phyloP scores from a whole-genome alignment of 345 rosid species.

The Populus simonii region DNA sequence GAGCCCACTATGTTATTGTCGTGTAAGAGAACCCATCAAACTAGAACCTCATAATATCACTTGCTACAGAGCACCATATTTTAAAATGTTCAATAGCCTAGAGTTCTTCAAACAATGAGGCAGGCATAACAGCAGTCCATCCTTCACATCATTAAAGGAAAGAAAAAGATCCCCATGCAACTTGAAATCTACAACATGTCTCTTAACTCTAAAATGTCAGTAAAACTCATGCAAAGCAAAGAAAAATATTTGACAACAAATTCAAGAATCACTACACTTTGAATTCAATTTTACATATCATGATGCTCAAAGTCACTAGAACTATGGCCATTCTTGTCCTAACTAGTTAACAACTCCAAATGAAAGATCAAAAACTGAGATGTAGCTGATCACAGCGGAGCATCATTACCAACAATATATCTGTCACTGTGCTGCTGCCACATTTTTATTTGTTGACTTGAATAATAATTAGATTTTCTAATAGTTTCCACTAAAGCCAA shows the following conservation, averaged over 20 bases:
- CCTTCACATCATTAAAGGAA: not conserved
- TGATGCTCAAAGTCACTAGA: not conserved
- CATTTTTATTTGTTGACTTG: not conserved
- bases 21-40: not conserved
- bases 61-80: not conserved
- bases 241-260: not conserved
- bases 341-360: not conserved
- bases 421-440: not conserved
- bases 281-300: not conserved
- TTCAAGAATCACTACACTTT: not conserved
- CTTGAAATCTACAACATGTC: not conserved
- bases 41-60: not conserved
- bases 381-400: not conserved
- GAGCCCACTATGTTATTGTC: not conserved
- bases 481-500: not conserved
- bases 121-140: not conserved
- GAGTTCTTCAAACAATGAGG: not conserved
- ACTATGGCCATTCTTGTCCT: not conserved
- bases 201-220: not conserved
- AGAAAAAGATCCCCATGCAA: not conserved
- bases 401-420: not conserved
- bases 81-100: not conserved
- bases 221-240: not conserved
- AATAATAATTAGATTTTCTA: not conserved
- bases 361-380: not conserved